A percentile compares a stretch with the other conserved stretches of the same genome.
Evolutionary conservation across 2,329 filamentous ascomycete genomes (phyloP).

Genomic region (Pseudonectria buxi): DNA sequence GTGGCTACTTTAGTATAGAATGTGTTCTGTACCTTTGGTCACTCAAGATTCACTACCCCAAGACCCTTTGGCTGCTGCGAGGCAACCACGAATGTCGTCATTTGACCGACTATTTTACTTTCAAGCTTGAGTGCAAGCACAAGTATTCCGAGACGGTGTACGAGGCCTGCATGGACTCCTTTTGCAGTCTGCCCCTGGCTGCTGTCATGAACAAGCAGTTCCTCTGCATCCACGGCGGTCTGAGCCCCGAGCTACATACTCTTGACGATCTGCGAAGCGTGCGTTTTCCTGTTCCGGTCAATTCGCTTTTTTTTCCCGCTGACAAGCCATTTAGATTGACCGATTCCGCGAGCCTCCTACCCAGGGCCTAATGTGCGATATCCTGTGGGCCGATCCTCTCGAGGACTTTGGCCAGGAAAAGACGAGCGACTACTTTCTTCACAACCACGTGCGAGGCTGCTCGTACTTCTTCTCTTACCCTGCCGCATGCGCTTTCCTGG

Average conservation of each 20-base stretch:
- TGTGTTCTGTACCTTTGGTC: conserved; percentile 97
- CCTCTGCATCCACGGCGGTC: conserved; percentile 91
- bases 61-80: conserved; percentile 92
- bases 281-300: conserved; percentile 27
- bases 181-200: conserved; percentile 86
- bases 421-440: conserved; percentile 92
- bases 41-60: conserved; percentile 98
- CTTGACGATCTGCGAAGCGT: conserved; percentile 88
- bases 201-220: conserved; percentile 99
- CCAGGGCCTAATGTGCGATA: conserved; percentile 97
- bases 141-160: conserved; percentile 97
- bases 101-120: conserved; percentile 99
- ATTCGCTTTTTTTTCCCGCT: conserved; percentile 5
- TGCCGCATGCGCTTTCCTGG: conserved; percentile 90
- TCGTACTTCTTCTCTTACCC: conserved; percentile 99
- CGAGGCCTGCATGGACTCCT: conserved; percentile 97
- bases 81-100: conserved; percentile 99
- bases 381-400: conserved; percentile 95
- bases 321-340: conserved; percentile 61
- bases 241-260: conserved; percentile 93
- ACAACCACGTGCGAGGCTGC: conserved; percentile 97
- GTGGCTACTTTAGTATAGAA: conserved; percentile 98
- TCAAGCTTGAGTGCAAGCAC: conserved; percentile 99
- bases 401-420: conserved; percentile 99
- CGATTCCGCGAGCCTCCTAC: conserved; percentile 96